A percentile compares a stretch with the other conserved stretches of the same genome.
Conservation (phyloP, 163 green algal genomes). For the Chloromonas sp. region DNA sequence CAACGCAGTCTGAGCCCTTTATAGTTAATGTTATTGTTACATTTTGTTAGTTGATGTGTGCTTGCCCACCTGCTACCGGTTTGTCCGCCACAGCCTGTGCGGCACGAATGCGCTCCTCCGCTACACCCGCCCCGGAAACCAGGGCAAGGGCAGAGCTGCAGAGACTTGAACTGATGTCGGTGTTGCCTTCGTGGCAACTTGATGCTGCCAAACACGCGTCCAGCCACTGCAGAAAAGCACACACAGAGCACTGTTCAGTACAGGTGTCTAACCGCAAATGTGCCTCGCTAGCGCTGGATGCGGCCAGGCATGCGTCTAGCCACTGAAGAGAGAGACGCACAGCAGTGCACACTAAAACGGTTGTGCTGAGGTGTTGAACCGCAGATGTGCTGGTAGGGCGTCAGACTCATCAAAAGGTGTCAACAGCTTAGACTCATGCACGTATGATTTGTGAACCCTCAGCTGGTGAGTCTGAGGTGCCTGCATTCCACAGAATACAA, state of each 20-base stretch:
- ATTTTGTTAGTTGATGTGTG: no score
- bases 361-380: neutral
- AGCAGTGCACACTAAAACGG: neutral
- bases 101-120: neutral
- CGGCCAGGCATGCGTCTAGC: neutral
- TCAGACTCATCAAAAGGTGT: no score
- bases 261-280: neutral
- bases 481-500: no score
- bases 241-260: neutral
- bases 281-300: neutral
- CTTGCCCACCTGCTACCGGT: neutral
- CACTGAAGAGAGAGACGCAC: neutral
- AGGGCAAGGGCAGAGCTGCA: neutral
- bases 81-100: neutral
- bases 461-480: no score
- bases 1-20: no score
- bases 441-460: no score
- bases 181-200: neutral
- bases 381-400: no score
- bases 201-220: neutral
- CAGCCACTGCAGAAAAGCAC: neutral
- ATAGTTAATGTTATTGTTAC: no score
- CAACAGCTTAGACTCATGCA: no score
- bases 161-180: neutral
- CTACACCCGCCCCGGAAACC: neutral